A percentile compares a stretch with the other conserved stretches of the same genome.
phyloP scores from a whole-genome alignment of 2,329 filamentous ascomycete species.

The Pseudonectria buxi region DNA sequence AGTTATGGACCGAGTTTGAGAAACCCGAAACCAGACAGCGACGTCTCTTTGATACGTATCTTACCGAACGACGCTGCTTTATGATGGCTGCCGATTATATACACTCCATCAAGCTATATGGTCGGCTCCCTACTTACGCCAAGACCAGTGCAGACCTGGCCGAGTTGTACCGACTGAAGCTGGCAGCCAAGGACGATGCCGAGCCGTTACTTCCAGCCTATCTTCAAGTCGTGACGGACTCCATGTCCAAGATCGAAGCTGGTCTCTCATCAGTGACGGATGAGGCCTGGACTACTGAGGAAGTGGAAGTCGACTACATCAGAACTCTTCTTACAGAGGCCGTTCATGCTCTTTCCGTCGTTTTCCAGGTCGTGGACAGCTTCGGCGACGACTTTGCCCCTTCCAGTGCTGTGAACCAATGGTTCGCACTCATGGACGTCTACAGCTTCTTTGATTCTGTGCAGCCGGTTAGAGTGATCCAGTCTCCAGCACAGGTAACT shows the following conservation, averaged over 20 bases:
- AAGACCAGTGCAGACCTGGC: conserved; percentile 20
- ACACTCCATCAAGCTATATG: conserved; percentile 41
- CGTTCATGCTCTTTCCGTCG: conserved; percentile 64
- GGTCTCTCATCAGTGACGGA: conserved; percentile 47
- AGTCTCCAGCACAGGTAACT: not conserved
- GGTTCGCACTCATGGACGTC: conserved; percentile 67
- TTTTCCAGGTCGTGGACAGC: conserved; percentile 65
- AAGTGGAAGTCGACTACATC: conserved; percentile 53
- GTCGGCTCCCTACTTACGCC: conserved; percentile 29
- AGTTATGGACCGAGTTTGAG: conserved; percentile 53
- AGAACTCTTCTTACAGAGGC: conserved; percentile 61
- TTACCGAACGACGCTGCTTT: conserved; percentile 64
- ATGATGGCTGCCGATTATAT: conserved; percentile 56
- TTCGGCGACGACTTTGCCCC: conserved; percentile 49
- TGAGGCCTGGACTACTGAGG: conserved; percentile 43
- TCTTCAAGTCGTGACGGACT: conserved; percentile 38
- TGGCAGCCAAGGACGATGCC: conserved; percentile 28
- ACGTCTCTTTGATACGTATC: conserved; percentile 64
- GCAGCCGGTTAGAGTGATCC: conserved; percentile 26
- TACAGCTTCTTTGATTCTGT: conserved; percentile 65
- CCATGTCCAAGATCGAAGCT: conserved; percentile 42
- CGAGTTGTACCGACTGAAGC: conserved; percentile 25
- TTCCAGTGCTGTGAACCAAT: conserved; percentile 54
- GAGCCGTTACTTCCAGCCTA: conserved; percentile 43
- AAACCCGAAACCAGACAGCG: conserved; percentile 54